A percentile compares a stretch with the other conserved stretches of the same genome.
Evolutionary conservation across 345 rosid genomes (phyloP).

Genomic region (Combretum micranthum): DNA sequence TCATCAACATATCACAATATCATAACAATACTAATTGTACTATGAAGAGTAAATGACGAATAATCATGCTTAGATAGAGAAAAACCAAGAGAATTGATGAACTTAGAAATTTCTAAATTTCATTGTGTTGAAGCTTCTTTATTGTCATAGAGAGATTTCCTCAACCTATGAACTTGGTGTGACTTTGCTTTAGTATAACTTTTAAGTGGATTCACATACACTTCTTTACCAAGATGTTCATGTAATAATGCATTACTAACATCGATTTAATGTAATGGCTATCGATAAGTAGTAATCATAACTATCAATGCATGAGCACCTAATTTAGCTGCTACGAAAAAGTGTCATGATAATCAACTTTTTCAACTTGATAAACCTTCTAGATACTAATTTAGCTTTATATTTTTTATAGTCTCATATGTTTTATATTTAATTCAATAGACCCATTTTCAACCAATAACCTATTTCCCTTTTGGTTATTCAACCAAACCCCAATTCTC

Average conservation of each 20-base stretch:
- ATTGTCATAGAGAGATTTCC: neutral
- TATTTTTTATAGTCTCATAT: neutral
- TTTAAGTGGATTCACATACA: neutral
- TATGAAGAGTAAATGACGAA: neutral
- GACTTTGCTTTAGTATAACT: neutral
- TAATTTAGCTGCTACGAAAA: neutral
- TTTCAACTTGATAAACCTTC: neutral
- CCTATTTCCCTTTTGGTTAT: neutral
- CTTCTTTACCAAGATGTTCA: neutral
- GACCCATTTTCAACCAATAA: neutral
- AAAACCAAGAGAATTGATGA: neutral
- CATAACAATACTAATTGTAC: neutral
- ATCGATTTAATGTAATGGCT: neutral
- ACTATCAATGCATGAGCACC: neutral
- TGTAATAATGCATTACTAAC: neutral
- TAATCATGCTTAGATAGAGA: neutral
- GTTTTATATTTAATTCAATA: neutral
- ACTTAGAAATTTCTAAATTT: neutral
- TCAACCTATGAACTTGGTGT: neutral
- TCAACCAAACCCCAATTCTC: neutral
- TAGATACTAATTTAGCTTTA: neutral
- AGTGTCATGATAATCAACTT: neutral
- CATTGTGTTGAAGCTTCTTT: neutral
- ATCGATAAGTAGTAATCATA: neutral
- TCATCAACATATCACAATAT: neutral